Evolutionary conservation across 257 asterid genomes (phyloP).

Genomic region (Jasminum sambac): DNA sequence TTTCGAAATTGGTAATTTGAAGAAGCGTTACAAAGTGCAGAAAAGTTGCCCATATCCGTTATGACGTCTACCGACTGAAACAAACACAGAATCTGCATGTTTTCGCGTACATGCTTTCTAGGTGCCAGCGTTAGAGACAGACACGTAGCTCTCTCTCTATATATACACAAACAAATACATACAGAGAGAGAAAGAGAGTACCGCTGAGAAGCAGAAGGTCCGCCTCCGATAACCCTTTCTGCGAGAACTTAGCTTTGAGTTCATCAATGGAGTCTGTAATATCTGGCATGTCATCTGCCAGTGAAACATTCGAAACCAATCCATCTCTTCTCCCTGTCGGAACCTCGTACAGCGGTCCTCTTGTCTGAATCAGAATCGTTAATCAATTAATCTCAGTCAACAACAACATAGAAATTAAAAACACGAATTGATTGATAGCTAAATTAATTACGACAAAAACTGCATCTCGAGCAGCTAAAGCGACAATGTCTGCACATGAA

Average conservation of each 20-base stretch:
- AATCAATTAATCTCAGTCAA: background rate
- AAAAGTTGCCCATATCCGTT: constrained; percentile 19
- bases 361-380: constrained; percentile 36
- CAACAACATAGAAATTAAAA: background rate
- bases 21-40: background rate
- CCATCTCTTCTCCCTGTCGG: constrained; percentile 84
- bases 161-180: background rate
- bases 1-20: too few species aligned
- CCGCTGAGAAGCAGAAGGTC: constrained; percentile 79
- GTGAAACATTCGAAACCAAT: constrained; percentile 37
- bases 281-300: constrained; percentile 71
- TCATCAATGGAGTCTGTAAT: constrained; percentile 51
- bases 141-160: background rate
- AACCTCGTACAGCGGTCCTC: constrained; percentile 65
- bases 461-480: constrained; percentile 89
- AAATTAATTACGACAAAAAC: constrained; percentile 46
- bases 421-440: background rate
- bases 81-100: constrained; percentile 38
- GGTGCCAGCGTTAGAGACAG: background rate
- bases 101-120: background rate
- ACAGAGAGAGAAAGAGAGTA: constrained; percentile 25
- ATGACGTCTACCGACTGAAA: constrained; percentile 34
- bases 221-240: constrained; percentile 56
- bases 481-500: constrained; percentile 80
- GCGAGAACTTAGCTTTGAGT: constrained; percentile 52